Conservation (phyloP, 345 rosid genomes). For the Gossypium sturtianum region DNA sequence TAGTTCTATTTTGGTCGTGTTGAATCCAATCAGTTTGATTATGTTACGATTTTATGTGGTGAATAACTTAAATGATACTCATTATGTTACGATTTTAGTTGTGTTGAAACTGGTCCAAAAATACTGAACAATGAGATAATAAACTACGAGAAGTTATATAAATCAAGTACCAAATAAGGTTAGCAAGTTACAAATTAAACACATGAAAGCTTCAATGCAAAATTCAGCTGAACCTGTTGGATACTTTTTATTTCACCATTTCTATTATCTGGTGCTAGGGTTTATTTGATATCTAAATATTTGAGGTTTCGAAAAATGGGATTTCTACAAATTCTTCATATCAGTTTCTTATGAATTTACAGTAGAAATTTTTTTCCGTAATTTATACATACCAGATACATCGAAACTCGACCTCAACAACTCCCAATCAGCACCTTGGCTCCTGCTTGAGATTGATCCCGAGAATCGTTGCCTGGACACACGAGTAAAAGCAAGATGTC, state of each 20-base stretch:
- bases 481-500: constrained; percentile 5
- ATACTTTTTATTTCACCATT: not conserved
- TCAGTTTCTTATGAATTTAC: constrained; percentile 43
- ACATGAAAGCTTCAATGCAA: constrained; percentile 27
- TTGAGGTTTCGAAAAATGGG: constrained; percentile 38
- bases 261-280: constrained; percentile 27
- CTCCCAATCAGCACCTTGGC: constrained; percentile 63
- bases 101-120: not conserved
- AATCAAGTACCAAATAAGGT: constrained; percentile 21
- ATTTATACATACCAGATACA: constrained; percentile 35
- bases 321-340: constrained; percentile 34
- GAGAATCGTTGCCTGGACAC: constrained; percentile 46
- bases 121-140: not conserved
- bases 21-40: not conserved
- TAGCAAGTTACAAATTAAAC: constrained; percentile 25
- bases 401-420: constrained; percentile 16
- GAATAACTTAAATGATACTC: no score
- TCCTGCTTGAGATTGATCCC: constrained; percentile 79
- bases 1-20: not conserved
- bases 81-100: not conserved
- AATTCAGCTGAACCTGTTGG: constrained; percentile 28
- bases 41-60: not conserved
- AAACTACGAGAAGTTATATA: constrained; percentile 15
- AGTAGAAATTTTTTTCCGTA: constrained; percentile 21
- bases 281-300: constrained; percentile 18